Base-by-base conservation (phyloP, 352 stramenopile species). In the Globisporangium canariense region DNA sequence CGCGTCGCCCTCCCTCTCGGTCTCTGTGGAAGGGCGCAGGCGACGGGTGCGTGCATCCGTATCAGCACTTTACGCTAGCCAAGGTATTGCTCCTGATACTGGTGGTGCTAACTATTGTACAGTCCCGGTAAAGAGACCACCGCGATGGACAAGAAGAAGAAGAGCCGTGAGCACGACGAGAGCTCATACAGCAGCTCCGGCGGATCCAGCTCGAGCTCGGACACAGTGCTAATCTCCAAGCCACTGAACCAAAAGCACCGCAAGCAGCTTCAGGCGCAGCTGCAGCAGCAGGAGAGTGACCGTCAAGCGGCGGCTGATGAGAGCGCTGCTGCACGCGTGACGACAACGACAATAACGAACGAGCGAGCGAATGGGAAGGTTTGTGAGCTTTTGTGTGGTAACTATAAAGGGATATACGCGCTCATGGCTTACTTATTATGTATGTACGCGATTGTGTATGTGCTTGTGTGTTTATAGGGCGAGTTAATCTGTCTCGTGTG, bases 221-320 rank as follows among this genome's bases (percentile, higher is more conserved):
- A 93, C 73, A 86, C 78, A 32, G 83, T 93, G 67, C 75, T 93
- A 10, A 89, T 93, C 56, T 81, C 81, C 53, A 86, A 83, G 51
- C 77, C 79, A 55, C 75, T 89, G 45, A 74, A 86, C 57, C 76
- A 90, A 59, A 79, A 78, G 38, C 71, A 79, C 50, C 79, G 82
- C 65, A 75, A 84, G 59, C 85, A 89, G 55, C 75, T 89, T 60
- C 76, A 81, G 52, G 67, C 68, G 49, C 76, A 88, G 66, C 62
- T 84, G 16, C 68, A 84, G 30, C 70, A 83, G 63, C 59, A 71
- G 56, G 47, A 69, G 38, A 69, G 67, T 1, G 40, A 32, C 8
- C 47, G 53, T 16, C 20, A 36, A 13, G 49, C 53, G 11, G 47
- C 60, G 6, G 25, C 30, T 16, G 41, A 36, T 28, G 34, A 58